Evolutionary conservation across 352 stramenopile species (phyloP).

Genomic region (Globisporangium cystogenes): DNA sequence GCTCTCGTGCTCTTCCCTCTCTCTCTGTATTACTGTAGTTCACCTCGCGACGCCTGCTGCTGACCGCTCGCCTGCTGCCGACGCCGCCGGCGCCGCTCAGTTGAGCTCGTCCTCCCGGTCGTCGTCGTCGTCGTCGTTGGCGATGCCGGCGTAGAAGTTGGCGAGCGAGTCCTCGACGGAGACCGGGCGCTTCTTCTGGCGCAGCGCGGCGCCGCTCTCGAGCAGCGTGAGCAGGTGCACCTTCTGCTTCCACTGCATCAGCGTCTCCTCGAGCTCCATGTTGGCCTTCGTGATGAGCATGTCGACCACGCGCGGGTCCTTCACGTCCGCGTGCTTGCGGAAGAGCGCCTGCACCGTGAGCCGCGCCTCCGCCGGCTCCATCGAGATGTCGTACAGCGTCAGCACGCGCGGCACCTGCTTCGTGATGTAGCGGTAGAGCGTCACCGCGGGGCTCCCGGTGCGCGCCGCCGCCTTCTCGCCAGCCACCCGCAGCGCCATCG

Average conservation of each 20-base stretch:
- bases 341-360: slow-evolving; percentile 92
- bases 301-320: slow-evolving; percentile 91
- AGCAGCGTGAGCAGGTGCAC: slow-evolving; percentile 89
- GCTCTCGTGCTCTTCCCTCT: no score
- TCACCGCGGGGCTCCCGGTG: slow-evolving; percentile 68
- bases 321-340: slow-evolving; percentile 91
- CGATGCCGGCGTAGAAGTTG: slow-evolving; percentile 75
- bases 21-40: background rate
- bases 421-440: slow-evolving; percentile 85
- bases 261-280: slow-evolving; percentile 97
- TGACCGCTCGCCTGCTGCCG: no score
- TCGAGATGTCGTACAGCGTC: slow-evolving; percentile 97
- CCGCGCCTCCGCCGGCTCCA: slow-evolving; percentile 88
- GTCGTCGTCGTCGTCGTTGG: slow-evolving; percentile 61
- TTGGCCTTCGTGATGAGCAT: slow-evolving; percentile 98
- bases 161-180: slow-evolving; percentile 60
- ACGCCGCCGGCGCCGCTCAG: slow-evolving; percentile 7
- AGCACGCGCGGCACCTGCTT: slow-evolving; percentile 94
- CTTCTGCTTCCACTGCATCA: slow-evolving; percentile 98
- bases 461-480: slow-evolving; percentile 55
- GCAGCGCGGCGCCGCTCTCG: slow-evolving; percentile 56
- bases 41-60: background rate
- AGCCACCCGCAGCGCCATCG: slow-evolving; percentile 76
- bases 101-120: slow-evolving; percentile 32
- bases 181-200: slow-evolving; percentile 32